Base-by-base conservation (phyloP, 176 grass and related monocot genomes). In the Chloris gayana region DNA sequence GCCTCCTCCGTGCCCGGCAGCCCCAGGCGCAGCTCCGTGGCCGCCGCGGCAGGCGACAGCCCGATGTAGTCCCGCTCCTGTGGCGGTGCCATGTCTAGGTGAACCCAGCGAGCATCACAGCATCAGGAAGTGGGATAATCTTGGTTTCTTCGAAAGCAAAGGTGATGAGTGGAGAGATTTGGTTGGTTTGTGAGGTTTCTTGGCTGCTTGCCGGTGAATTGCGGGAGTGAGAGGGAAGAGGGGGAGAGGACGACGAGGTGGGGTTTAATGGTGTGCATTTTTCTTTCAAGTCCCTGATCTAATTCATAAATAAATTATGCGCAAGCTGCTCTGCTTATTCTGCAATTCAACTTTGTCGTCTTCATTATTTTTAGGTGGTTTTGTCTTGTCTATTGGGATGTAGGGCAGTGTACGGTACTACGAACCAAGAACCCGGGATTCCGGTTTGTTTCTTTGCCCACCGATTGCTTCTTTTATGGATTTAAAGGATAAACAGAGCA, bases 41-140 rank as follows among this genome's bases (percentile, higher is more conserved):
- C 82, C 24, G 78, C 88, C 53, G 75, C 87, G 31, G 88, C 81
- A 30, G 88, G 76, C 33, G 80, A 85, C 53, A 73, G 80, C 71
- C 92, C 87, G 62, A 92, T 95, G 89, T 95, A 95, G 78, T 95
- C 78, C 74, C 88, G 87, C 74, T 95, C 89, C 87, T 87, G 74
- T 71, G 87, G 77, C 54, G 78, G 84, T 30, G 78, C 51, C 93
- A 94, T 94, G 50, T 26, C 45, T 73, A 88, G n/a, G 34, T 22
- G 56, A 53, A 41, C 56, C 39, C 53, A 39, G 57, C 41, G 24
- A 53, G 79, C 72, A 84, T 88, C 77, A 80, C 75, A 30, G 70
- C 62, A 66, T 51, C 86, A 34, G n/a, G 18, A 1, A 74, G 14
- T 25, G 21, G 12, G 42, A 35, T 59, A 29, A 74, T 88, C 30